phyloP scores from a whole-genome alignment of 495 filamentous ascomycete genomes.

The Trichoderma virens region DNA sequence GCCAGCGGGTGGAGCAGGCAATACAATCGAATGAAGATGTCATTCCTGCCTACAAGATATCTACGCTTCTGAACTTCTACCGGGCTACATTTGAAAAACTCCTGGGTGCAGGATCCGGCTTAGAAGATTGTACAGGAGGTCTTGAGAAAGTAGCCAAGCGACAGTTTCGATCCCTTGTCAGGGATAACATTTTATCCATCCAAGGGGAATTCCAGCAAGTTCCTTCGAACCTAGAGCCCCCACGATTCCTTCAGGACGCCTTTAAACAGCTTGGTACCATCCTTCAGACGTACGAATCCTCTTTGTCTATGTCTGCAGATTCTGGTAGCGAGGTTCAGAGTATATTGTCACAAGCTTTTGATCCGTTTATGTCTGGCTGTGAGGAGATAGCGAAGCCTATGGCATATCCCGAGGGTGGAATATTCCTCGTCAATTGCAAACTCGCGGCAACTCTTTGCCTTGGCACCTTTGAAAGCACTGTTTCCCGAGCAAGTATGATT shows the following conservation, averaged over 20 bases:
- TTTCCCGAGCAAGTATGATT: conserved; percentile 33
- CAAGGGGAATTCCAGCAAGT: conserved; percentile 61
- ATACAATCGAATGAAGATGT: conserved; percentile 89
- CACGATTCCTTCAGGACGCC: conserved; percentile 76
- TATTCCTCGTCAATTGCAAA: conserved; percentile 81
- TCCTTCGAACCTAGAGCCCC: conserved; percentile 64
- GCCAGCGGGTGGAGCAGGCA: conserved; percentile 81
- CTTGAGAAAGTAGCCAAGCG: conserved; percentile 71
- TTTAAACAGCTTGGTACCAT: conserved; percentile 63
- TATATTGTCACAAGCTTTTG: conserved; percentile 73
- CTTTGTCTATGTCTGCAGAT: conserved; percentile 49
- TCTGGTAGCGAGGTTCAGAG: conserved; percentile 64
- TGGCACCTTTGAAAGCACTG: conserved; percentile 49
- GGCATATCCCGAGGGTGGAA: conserved; percentile 46
- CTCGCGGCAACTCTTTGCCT: conserved; percentile 48
- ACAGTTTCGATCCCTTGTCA: conserved; percentile 74
- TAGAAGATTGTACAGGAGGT: conserved; percentile 58
- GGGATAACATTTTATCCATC: conserved; percentile 65
- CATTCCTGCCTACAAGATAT: conserved; percentile 79
- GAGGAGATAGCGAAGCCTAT: conserved; percentile 59
- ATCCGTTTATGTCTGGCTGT: conserved; percentile 74
- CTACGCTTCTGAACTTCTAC: conserved; percentile 86
- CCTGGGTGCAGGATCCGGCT: conserved; percentile 57
- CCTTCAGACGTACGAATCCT: conserved; percentile 80
- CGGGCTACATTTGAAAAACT: conserved; percentile 73